A percentile compares a stretch with the other conserved stretches of the same genome.
These are phyloP conservation scores for Bonia amplexicaulis DNA, from an alignment of 176 grass and related monocot species.

Conservation along the genomic window DNA sequence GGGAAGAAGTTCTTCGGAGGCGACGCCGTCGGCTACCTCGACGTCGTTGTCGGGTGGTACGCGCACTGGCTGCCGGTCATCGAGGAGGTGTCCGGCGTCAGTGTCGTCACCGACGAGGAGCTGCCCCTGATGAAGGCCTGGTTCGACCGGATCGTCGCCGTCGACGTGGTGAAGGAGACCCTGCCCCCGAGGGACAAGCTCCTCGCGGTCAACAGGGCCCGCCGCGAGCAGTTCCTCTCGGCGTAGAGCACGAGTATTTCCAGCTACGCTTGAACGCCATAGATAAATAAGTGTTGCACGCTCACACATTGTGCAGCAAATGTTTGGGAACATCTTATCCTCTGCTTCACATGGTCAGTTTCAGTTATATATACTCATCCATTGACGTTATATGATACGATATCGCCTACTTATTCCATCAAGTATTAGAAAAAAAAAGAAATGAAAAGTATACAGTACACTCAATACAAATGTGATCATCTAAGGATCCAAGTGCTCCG, in stretches of 20 bases:
- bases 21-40: constrained; percentile 47
- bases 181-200: constrained; percentile 48
- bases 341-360: not conserved
- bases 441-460: not conserved
- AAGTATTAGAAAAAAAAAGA: not conserved
- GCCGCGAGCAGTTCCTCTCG: constrained; percentile 32
- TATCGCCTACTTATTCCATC: not conserved
- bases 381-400: not conserved
- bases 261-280: not conserved
- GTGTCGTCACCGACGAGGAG: constrained; percentile 28
- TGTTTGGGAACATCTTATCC: not conserved
- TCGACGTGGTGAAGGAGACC: constrained; percentile 36
- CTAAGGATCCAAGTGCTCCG: constrained; percentile 29
- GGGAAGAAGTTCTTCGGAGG: constrained; percentile 58
- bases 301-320: not conserved
- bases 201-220: constrained; percentile 32
- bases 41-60: constrained; percentile 51
- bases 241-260: not conserved
- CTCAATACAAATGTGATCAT: not conserved
- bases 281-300: not conserved
- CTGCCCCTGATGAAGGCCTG: constrained; percentile 51
- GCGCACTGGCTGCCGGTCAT: constrained; percentile 40
- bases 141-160: constrained; percentile 43
- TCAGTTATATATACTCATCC: not conserved
- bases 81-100: constrained; percentile 29